Percentiles rank a stretch among this genome's conserved stretches.
phyloP scores from a whole-genome alignment of 441 rosid genomes.

The Adansonia grandidieri region DNA sequence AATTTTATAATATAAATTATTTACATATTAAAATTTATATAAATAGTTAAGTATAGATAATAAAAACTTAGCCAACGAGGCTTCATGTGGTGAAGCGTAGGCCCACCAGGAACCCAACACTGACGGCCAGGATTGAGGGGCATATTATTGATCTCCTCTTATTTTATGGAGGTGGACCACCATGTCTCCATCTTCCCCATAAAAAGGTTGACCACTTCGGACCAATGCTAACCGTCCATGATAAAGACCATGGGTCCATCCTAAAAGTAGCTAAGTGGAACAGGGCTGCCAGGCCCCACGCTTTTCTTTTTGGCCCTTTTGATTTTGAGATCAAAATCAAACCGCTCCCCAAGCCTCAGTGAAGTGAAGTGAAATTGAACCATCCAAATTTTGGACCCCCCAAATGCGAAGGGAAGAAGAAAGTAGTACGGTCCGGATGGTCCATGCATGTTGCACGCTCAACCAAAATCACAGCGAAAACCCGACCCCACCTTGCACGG shows the following conservation, averaged over 20 bases:
- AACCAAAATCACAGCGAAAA: neutral
- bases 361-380: conserved; percentile 2
- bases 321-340: too few species aligned
- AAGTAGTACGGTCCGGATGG: neutral
- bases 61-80: neutral
- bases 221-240: conserved; percentile 13
- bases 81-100: neutral
- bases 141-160: neutral
- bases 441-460: neutral
- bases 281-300: neutral
- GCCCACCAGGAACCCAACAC: conserved; percentile 8
- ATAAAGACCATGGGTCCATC: conserved; percentile 1
- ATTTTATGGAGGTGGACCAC: conserved; percentile 4
- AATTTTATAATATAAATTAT: too few species aligned
- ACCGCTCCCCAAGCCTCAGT: neutral
- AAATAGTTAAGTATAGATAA: too few species aligned
- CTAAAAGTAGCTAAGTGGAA: conserved; percentile 2
- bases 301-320: too few species aligned
- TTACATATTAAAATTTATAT: too few species aligned
- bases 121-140: neutral
- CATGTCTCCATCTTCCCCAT: neutral
- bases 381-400: conserved; percentile 22
- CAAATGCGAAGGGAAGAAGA: neutral
- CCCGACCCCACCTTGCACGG: neutral
- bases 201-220: neutral